Evolutionary conservation across 805 yeast genomes (phyloP).

Genomic region (Wickerhamomyces silvicola): DNA sequence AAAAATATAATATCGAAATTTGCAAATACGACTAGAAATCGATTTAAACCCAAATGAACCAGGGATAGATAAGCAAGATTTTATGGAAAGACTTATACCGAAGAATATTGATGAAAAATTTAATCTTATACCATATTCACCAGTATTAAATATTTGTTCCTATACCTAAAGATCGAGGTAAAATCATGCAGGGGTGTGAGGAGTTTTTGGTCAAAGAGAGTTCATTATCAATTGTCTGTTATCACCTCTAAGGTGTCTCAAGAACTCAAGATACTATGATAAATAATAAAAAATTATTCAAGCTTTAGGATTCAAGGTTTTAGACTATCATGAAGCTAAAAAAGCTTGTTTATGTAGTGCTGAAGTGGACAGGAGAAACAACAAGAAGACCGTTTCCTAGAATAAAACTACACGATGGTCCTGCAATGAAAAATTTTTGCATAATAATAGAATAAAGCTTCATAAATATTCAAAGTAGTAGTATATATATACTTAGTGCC

Average conservation of each 20-base stretch:
- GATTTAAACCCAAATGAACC: constrained; percentile 80
- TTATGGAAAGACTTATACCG: constrained; percentile 72
- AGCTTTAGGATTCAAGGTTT: constrained; percentile 50
- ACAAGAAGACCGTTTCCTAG: constrained; percentile 25
- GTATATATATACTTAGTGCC: background rate
- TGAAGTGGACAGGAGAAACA: constrained; percentile 37
- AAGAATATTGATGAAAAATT: constrained; percentile 37
- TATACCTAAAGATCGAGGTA: constrained; percentile 60
- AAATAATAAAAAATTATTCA: constrained; percentile 39
- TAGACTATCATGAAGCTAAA: constrained; percentile 49
- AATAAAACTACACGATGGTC: constrained; percentile 49
- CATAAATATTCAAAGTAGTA: background rate
- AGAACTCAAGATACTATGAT: constrained; percentile 75
- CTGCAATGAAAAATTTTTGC: constrained; percentile 64
- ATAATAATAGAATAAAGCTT: constrained; percentile 28
- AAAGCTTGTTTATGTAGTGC: constrained; percentile 74
- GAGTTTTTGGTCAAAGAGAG: constrained; percentile 39
- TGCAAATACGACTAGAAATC: constrained; percentile 42
- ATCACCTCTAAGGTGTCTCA: constrained; percentile 82
- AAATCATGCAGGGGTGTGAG: constrained; percentile 60
- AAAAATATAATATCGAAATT: constrained; percentile 52
- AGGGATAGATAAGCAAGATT: constrained; percentile 69
- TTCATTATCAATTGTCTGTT: constrained; percentile 47
- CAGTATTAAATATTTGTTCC: constrained; percentile 90
- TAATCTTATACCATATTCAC: constrained; percentile 69